phyloP scores from a whole-genome alignment of 2,329 filamentous ascomycete species.

The Rhinocladiella similis region DNA sequence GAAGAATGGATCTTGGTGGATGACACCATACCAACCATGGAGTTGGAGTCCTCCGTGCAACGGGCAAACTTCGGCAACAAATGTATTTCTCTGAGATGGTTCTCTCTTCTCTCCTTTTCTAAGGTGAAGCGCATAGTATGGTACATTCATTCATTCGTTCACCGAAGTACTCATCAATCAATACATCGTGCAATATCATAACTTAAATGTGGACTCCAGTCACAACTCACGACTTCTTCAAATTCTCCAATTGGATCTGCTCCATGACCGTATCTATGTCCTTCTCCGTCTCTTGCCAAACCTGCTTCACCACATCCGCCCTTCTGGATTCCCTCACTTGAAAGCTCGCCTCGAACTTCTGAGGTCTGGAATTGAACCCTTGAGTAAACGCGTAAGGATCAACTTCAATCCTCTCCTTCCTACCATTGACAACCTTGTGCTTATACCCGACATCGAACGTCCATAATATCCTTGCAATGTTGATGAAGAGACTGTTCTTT shows the following conservation, averaged over 20 bases:
- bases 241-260: background rate
- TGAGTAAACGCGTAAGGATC: constrained; percentile 43
- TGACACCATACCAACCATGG: too few relatives aligned
- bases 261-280: background rate
- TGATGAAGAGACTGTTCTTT: constrained; percentile 47
- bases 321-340: background rate
- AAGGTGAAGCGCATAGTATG: too few relatives aligned
- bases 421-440: background rate
- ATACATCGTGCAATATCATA: too few relatives aligned
- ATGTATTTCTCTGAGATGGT: too few relatives aligned
- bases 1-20: too few relatives aligned
- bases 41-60: too few relatives aligned
- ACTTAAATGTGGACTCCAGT: too few relatives aligned
- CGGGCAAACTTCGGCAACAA: too few relatives aligned
- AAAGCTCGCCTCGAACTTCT: constrained; percentile 9
- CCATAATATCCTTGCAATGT: constrained; percentile 52
- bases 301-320: background rate
- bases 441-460: constrained; percentile 13
- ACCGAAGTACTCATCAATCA: too few relatives aligned
- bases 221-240: too few relatives aligned
- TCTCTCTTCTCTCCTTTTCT: too few relatives aligned
- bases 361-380: constrained; percentile 27
- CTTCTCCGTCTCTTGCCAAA: background rate
- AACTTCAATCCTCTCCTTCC: constrained; percentile 44
- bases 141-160: too few relatives aligned